Evolutionary conservation across 768 basidiomycete genomes (phyloP), one percentile per base, ranked within the genome.

Genomic region (Lactarius indigo): DNA sequence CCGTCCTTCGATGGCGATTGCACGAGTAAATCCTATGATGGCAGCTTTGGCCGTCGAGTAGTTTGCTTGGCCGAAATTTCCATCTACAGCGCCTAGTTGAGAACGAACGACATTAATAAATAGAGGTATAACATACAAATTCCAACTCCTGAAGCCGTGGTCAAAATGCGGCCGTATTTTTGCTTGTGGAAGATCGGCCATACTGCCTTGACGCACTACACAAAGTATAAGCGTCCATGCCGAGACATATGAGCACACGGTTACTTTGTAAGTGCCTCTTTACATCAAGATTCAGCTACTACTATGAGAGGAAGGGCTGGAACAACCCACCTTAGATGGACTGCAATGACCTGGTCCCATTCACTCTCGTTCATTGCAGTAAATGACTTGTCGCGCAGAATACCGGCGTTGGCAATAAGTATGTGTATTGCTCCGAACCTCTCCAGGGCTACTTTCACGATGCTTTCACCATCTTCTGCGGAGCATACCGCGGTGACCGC

Each of bases 181-280:
- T 98, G 96, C 79, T 94, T 90, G 77, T 91, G 90, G 85, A 99
- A 98, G 71, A 93, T 80, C 0, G 96, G 94, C 97, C 97, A 99
- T 30, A 92, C 90, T 6, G 96, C 97, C 74, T 96, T 92, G 33
- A 87, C 89, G 69, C 94, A 95, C 91, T 94, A 66, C 8, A n/a
- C 57, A 20, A 10, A 47, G 5, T 26, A 50, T 26, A 6, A 66
- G 52, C 35, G 30, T 9, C 9, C 35, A 39, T 2, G 41, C n/a
- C 1, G 33, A 26, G 30, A 31, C 39, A 54, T 68, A 44, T 56
- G 47, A 41, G 4, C 5, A 26, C 18, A 42, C 17, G 1, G 18
- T 59, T 69, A 90, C 91, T 82, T 94, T 94, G 81, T 87, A 98
- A 15, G 96, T 97, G 10, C 91, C 92, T 59, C 88, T 87, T 50